These are phyloP conservation scores for Colletotrichum camelliae DNA, from an alignment of 2,329 filamentous ascomycete species.

Conservation along the genomic window DNA sequence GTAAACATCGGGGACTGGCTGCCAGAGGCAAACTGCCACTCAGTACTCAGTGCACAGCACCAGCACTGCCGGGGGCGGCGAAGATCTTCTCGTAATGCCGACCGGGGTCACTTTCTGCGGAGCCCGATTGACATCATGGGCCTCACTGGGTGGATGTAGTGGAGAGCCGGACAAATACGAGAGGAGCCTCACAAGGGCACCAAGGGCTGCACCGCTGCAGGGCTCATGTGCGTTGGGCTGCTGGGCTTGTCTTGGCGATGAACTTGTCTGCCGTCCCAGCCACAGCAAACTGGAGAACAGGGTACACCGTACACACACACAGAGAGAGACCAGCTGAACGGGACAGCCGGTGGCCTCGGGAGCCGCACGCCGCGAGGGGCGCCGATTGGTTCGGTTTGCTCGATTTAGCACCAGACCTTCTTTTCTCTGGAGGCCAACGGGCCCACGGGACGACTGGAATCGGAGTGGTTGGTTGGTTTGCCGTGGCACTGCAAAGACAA, in stretches of 20 bases:
- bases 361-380: neutral
- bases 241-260: neutral
- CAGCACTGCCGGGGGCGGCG: neutral
- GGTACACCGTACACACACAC: neutral
- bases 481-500: neutral
- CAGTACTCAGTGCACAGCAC: neutral
- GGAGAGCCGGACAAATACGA: slow-evolving; percentile 11
- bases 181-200: neutral
- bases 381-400: neutral
- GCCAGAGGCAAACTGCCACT: neutral
- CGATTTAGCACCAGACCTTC: neutral
- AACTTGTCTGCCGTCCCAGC: neutral
- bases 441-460: neutral
- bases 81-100: slow-evolving; percentile 21
- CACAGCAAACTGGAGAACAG: neutral
- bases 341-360: neutral
- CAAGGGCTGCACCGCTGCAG: neutral
- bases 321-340: neutral
- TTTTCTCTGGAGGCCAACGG: neutral
- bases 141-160: neutral
- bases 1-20: neutral
- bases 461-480: neutral
- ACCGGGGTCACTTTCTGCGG: neutral
- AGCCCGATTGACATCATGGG: slow-evolving; percentile 12
- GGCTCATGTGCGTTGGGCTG: neutral